phyloP scores from a whole-genome alignment of 768 basidiomycete genomes.

The Pseudohyphozyma bogoriensis region DNA sequence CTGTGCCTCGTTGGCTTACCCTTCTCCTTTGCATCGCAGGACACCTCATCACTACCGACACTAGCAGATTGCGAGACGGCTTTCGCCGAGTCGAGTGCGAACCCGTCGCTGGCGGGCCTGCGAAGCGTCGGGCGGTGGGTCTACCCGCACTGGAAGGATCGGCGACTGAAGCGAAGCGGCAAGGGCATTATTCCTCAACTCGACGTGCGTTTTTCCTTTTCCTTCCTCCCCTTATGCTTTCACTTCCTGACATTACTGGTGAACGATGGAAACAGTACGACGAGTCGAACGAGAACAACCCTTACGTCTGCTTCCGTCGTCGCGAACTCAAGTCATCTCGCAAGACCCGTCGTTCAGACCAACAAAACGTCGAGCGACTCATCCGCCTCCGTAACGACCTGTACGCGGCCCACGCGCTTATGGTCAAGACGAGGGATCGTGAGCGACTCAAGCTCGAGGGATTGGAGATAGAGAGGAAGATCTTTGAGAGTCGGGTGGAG shows the following conservation, averaged over 20 bases:
- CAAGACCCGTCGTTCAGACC: slow-evolving; percentile 86
- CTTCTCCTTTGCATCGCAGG: too few species aligned
- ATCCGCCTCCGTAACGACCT: slow-evolving; percentile 70
- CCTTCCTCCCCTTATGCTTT: neutral
- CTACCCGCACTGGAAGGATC: slow-evolving; percentile 83
- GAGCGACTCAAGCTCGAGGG: slow-evolving; percentile 65
- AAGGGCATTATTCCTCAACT: slow-evolving; percentile 75
- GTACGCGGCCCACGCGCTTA: slow-evolving; percentile 58
- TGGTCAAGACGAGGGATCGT: slow-evolving; percentile 56
- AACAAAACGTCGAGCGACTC: slow-evolving; percentile 79
- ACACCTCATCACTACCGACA: slow-evolving; percentile 10
- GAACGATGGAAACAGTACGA: slow-evolving; percentile 64
- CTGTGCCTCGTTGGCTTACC: too few species aligned
- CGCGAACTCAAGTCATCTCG: slow-evolving; percentile 87
- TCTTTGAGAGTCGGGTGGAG: slow-evolving; percentile 70
- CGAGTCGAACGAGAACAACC: slow-evolving; percentile 77
- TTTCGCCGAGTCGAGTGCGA: slow-evolving; percentile 1
- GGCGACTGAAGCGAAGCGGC: slow-evolving; percentile 67
- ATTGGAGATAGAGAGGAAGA: slow-evolving; percentile 49
- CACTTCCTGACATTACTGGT: neutral
- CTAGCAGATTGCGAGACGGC: slow-evolving; percentile 33
- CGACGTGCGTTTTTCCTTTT: slow-evolving; percentile 52
- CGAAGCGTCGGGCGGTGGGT: slow-evolving; percentile 41
- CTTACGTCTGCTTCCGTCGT: slow-evolving; percentile 92
- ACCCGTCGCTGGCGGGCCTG: slow-evolving; percentile 55